Percentiles rank a stretch among this genome's conserved stretches.
Evolutionary conservation across 1,284 basidiomycete genomes (phyloP).

Genomic region (Porodaedalea pini): DNA sequence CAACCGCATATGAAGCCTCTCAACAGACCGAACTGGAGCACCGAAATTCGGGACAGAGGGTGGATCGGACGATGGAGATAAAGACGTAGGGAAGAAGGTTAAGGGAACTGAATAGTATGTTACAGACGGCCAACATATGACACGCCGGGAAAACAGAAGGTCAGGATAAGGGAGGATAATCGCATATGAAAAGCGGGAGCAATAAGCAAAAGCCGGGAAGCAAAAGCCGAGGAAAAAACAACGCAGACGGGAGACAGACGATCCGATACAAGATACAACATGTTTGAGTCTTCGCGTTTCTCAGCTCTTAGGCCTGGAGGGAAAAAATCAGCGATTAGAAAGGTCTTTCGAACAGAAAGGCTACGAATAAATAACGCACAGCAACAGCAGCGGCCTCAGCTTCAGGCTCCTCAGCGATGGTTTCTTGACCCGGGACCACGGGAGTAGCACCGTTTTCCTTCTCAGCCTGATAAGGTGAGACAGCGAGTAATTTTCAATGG

Average conservation of each 20-base stretch:
- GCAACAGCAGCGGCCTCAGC: slow-evolving; percentile 36
- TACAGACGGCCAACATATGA: too few relatives aligned
- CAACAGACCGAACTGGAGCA: too few relatives aligned
- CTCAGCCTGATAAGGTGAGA: slow-evolving; percentile 36
- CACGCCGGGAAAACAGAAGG: neutral
- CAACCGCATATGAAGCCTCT: too few relatives aligned
- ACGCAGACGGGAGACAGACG: too few relatives aligned
- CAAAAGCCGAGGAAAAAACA: neutral
- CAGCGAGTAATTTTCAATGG: slow-evolving; percentile 15
- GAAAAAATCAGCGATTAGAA: too few relatives aligned
- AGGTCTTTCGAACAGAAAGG: too few relatives aligned
- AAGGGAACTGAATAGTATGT: too few relatives aligned
- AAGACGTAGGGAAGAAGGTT: too few relatives aligned
- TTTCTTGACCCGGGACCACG: slow-evolving; percentile 34
- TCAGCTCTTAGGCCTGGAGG: neutral
- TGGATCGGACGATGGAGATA: neutral
- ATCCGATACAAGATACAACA: slow-evolving; percentile 14
- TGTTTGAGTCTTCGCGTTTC: neutral
- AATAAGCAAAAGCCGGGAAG: neutral
- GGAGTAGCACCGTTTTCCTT: slow-evolving; percentile 36
- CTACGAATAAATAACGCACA: neutral
- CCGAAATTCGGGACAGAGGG: neutral
- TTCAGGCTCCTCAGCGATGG: slow-evolving; percentile 54
- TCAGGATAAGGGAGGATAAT: neutral
- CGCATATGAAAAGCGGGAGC: neutral